phyloP scores from a whole-genome alignment of 441 rosid genomes.

The Rhodomyrtus psidioides region DNA sequence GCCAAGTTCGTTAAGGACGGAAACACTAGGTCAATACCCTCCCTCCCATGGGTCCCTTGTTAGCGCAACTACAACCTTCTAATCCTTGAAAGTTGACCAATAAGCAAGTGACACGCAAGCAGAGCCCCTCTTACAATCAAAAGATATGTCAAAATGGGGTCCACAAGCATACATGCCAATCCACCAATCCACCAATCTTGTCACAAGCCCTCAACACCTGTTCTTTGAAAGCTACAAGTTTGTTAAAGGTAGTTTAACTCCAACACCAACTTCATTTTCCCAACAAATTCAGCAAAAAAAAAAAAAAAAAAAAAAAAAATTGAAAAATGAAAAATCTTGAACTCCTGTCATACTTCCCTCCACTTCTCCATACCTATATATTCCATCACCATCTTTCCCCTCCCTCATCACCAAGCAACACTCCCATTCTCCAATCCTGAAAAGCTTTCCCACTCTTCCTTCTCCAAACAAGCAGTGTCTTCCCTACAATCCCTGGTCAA shows the following conservation, averaged over 20 bases:
- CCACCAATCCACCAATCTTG: neutral
- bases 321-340: neutral
- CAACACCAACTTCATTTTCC: constrained; percentile 37
- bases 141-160: constrained; percentile 11
- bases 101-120: neutral
- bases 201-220: neutral
- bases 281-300: neutral
- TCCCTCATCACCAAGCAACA: constrained; percentile 2
- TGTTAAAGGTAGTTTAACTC: constrained; percentile 55
- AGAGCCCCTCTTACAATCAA: neutral
- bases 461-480: neutral
- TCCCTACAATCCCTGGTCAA: neutral
- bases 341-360: constrained; percentile 9
- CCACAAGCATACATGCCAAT: neutral
- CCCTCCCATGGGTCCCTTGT: constrained; percentile 17
- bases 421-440: neutral
- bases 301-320: too few relatives aligned
- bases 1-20: neutral
- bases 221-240: constrained; percentile 1
- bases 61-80: constrained; percentile 5
- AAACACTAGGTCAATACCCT: neutral
- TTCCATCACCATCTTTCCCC: neutral
- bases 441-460: neutral
- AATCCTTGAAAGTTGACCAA: neutral
- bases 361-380: constrained; percentile 23